These are phyloP conservation scores for Alternaria sp. DNA, from an alignment of 2,329 filamentous ascomycete species.

Conservation along the genomic window DNA sequence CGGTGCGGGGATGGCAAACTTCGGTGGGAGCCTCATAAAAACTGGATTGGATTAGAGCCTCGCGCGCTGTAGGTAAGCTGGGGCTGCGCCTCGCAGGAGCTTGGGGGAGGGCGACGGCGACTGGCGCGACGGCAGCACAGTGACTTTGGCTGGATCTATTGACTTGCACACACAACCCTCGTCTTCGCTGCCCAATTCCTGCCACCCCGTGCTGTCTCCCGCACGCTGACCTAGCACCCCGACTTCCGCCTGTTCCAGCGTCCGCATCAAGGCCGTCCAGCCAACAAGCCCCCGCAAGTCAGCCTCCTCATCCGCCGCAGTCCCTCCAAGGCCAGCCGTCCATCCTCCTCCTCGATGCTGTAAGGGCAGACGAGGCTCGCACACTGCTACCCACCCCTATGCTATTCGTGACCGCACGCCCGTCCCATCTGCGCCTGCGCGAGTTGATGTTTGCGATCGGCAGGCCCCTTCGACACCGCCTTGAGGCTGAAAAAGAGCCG, in stretches of 20 bases:
- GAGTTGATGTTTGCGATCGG: slow-evolving; percentile 39
- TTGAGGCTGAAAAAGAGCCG: slow-evolving; percentile 47
- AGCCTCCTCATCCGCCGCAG: slow-evolving; percentile 20
- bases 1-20: slow-evolving; percentile 18
- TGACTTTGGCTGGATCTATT: background rate
- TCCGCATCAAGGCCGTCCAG: slow-evolving; percentile 13
- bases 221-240: background rate
- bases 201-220: background rate
- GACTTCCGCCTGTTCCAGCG: slow-evolving; percentile 10
- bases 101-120: background rate
- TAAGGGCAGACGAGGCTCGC: slow-evolving; percentile 11
- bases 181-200: background rate
- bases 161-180: background rate
- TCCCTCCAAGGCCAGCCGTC: background rate
- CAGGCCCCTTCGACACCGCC: slow-evolving; percentile 40
- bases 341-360: slow-evolving; percentile 8
- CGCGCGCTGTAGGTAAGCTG: slow-evolving; percentile 14
- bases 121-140: background rate
- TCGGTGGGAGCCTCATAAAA: slow-evolving; percentile 20
- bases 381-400: slow-evolving; percentile 11
- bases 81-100: slow-evolving; percentile 12
- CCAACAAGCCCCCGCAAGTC: slow-evolving; percentile 23
- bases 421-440: slow-evolving; percentile 15
- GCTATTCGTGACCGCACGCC: slow-evolving; percentile 13
- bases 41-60: slow-evolving; percentile 18